Evolutionary conservation across 495 filamentous ascomycete genomes (phyloP), one percentile per base, ranked within the genome.

Genomic region (Filosporella fistucella): DNA sequence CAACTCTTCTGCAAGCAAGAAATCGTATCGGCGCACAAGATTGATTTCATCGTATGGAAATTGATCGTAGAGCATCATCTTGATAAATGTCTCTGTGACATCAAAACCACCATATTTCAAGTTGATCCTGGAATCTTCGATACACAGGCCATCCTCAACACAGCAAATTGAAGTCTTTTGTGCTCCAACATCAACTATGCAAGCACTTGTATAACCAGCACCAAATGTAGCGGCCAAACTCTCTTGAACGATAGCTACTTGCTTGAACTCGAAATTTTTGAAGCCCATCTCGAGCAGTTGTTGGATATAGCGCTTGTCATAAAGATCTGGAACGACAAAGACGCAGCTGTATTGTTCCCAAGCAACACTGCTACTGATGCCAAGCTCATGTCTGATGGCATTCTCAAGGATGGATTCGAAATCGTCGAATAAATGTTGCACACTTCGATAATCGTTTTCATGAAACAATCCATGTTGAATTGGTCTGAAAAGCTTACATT

Each of bases 81-180:
- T 93, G 56, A 95, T 74, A 54, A 98, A 94, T 0, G 88, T 86
- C 58, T 95, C 90, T 2, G 94, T 97, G 33, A 96, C 86, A 66
- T 98, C 93, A 40, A 73, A 77, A 2, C 93, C 94, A 38, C 93
- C 93, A 55, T 84, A 95, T 64, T 97, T 97, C 39, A 97, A 71
- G 60, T 97, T 98, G 52, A 98, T 74, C 23, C 78, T 63, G 4
- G 93, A 97, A 54, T 95, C 90, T 52, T 95, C 91, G 23, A 95
- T 71, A 62, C 86, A 90, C 73, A 98, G 86, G 11, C 93, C 93
- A 62, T 98, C 93, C 59, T 98, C 93, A 22, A 97, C 94, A 58
- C 93, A 98, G 56, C 89, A 90, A 29, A 98, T 89, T 1, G 94
- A 96, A 3, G 93, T 97, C 72, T 98, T 98, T 67, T 97, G 90